Evolutionary conservation across 2,329 filamentous ascomycete species (phyloP), one percentile per base, ranked within the genome.

Genomic region (Colletotrichum tabaci): DNA sequence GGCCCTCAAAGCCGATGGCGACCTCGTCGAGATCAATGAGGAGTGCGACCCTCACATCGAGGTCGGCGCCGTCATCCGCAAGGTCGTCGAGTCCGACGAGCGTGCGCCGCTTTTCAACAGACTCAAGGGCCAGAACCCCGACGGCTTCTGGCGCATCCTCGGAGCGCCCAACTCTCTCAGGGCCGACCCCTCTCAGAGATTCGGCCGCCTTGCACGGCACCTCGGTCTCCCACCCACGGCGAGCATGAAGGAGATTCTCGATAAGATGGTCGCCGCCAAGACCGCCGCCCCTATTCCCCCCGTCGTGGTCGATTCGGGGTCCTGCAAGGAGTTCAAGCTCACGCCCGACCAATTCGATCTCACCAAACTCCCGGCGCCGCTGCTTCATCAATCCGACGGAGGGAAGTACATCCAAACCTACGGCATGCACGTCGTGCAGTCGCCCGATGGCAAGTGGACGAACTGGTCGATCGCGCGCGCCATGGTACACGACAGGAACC

Each of bases 41-140:
- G 79, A 82, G 50, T 75, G 84, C 16, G 84, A 87, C 65, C 82
- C 85, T 4, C 72, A 87, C 61, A 80, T 87, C 44, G 84, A 87
- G 74, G 82, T 79, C 0, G 84, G 77, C 4, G 87, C 86, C 15
- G 87, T 88, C 63, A 84, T 83, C 4, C 80, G 86, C 4, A 77
- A 76, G 16, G 85, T 84, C 10, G 83, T 80, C 70, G 86, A 88
- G 71, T 82, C 77, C 0, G 74, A 85, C 53, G 82, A 81, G 66
- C 85, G 85, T 61, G 86, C 86, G 1, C 86, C 86, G 0, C 80
- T 88, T 0, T 87, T 88, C 80, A 85, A 87, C 76, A 88, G 87
- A 35, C 67, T 88, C 64, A 86, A 83, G 63, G 86, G 86, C 1
- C 26, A 26, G 26, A 77, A 78, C 5, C 74, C 83, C 42, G 74